Evolutionary conservation across 176 grass and related monocot species (phyloP), one percentile per base, ranked within the genome.

Genomic region (Aegilops longissima): DNA sequence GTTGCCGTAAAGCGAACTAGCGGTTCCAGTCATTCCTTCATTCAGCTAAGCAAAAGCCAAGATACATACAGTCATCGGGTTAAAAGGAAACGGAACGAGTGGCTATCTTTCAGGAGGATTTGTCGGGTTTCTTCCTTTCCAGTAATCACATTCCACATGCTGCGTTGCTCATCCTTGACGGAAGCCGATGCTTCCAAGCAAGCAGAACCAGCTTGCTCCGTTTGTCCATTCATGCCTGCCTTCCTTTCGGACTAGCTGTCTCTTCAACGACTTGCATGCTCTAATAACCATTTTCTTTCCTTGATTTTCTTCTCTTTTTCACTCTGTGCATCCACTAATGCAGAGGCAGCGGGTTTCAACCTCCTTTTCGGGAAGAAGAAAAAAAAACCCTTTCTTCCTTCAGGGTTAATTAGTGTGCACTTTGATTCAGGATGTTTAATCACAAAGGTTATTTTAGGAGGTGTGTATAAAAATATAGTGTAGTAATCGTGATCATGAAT

Each of bases 181-280:
- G 68, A 39, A 76, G 73, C 73, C 73, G 3, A 38, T 73, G 72
- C 72, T 76, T 76, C 44, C 44, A 76, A 76, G 73, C 73, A 76
- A 76, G 73, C 44, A 31, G 25, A 76, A 31, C 44, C 44, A 31
- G 73, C 44, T 76, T 29, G 73, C 73, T 52, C 7, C 17, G 17
- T 52, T 76, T 49, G 71, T 13, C 27, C 71, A 17, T 52, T 52
- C 73, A 52, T 52, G 25, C 24, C 72, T 25, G 40, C 36, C 71
- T 27, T 18, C 73, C 44, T 76, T 30, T 52, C 44, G 14, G 14
- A 6, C 16, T 18, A 54, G 42, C 73, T 49, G 73, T 30, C 44
- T 70, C 24, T 30, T 47, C 6, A 7, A 24, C 40, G 17, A 17
- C 12, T 49, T 74, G 40, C 42, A 17, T 44, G 40, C 23, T 18